Base-by-base conservation (phyloP, 192 early-diverging fungal species). In the Podila epigama region DNA sequence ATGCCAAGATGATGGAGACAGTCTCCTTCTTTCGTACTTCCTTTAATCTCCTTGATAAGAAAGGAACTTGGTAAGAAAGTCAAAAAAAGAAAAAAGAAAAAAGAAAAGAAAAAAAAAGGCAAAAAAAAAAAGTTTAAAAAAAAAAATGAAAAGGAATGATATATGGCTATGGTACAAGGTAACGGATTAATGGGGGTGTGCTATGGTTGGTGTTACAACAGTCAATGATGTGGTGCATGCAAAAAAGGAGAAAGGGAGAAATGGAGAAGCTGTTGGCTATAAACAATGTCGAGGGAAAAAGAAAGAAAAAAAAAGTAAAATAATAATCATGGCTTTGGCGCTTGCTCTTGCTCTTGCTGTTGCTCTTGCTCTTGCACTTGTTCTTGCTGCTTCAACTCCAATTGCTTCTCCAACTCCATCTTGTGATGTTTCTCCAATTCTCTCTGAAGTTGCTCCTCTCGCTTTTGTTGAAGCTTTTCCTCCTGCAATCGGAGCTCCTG, bases 321-420 rank as follows among this genome's bases (percentile, higher is more conserved):
- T 25, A 22, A 6, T 29, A 54, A 27, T 13, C 22, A 54, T 29
- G n/a, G 18, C 7, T 48, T 48, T 18, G 44, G 44, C 31, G n/a
- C n/a, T n/a, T n/a, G n/a, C 25, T 37, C 36, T 15, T 39, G 37
- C 5, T 39, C 55, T 15, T 60, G 10, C 20, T 44, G 22, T 44
- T 51, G n/a, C n/a, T n/a, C n/a, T n/a, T n/a, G n/a, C n/a, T 40
- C 57, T 22, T 44, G 42, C 16, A 22, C 25, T n/a, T 48, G 16
- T 18, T 63, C 58, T 27, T 75, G 63, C 22, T 67, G 63, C 51
- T 75, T 64, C 7, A 72, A 48, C 29, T 51, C 20, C 70, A 72
- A 41, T 40, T 72, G 70, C 20, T 60, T 66, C 18, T 72, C 70
- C 10, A 72, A 37, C 40, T 72, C 70, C 20, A 65, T 44, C 32